Evolutionary conservation across 1,139 yeast genomes (phyloP).

Genomic region (Pichia sp.): DNA sequence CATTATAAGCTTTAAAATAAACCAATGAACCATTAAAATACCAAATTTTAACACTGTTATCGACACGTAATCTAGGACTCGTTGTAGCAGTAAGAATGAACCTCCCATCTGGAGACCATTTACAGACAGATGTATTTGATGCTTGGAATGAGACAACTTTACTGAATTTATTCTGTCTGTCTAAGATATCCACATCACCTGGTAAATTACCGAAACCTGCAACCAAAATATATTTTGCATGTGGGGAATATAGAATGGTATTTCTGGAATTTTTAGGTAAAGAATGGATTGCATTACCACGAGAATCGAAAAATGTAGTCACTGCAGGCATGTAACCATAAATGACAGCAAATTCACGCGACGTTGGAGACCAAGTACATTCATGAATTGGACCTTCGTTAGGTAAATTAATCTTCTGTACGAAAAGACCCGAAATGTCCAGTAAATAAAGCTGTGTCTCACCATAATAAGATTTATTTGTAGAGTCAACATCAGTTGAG

Average conservation of each 20-base stretch:
- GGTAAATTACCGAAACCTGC: slow-evolving; percentile 99
- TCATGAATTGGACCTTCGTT: slow-evolving; percentile 98
- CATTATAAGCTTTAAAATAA: slow-evolving; percentile 71
- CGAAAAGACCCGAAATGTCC: slow-evolving; percentile 90
- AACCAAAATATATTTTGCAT: slow-evolving; percentile 81
- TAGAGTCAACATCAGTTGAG: slow-evolving; percentile 90
- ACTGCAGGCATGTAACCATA: slow-evolving; percentile 98
- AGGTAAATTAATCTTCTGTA: slow-evolving; percentile 78
- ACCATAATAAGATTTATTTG: slow-evolving; percentile 94
- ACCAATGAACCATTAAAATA: slow-evolving; percentile 81
- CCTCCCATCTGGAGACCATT: slow-evolving; percentile 99
- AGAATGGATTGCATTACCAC: slow-evolving; percentile 82
- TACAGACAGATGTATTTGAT: slow-evolving; percentile 88
- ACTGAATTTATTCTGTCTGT: slow-evolving; percentile 79
- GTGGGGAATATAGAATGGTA: slow-evolving; percentile 88
- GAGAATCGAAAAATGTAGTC: slow-evolving; percentile 88
- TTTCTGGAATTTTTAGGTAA: slow-evolving; percentile 87
- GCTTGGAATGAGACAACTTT: slow-evolving; percentile 84
- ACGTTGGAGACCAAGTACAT: slow-evolving; percentile 94
- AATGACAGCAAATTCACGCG: slow-evolving; percentile 94
- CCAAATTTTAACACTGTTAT: slow-evolving; percentile 92
- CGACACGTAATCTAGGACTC: slow-evolving; percentile 93
- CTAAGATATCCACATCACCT: slow-evolving; percentile 93
- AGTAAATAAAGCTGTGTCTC: slow-evolving; percentile 87
- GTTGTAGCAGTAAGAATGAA: slow-evolving; percentile 93